Evolutionary conservation across 148 eudicot species (phyloP).

Genomic region (Chenopodium quinoa): DNA sequence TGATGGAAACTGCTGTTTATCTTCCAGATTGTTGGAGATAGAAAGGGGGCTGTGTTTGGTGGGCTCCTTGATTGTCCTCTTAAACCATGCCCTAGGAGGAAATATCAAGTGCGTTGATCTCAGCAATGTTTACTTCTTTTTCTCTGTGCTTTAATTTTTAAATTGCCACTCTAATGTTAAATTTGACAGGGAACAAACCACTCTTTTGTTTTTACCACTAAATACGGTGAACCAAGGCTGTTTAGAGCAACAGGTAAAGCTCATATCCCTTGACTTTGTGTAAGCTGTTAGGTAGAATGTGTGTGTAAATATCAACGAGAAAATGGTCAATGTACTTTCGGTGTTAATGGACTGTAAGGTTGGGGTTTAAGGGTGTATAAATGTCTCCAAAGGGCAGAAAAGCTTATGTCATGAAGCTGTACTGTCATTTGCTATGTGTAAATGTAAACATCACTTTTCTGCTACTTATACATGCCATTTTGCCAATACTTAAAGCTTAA

Average conservation of each 20-base stretch:
- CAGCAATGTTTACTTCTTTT: background rate
- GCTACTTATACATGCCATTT: background rate
- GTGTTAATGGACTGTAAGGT: background rate
- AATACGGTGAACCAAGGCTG: slow-evolving; percentile 84
- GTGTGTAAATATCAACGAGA: background rate
- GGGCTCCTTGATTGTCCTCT: slow-evolving; percentile 88
- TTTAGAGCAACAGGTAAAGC: slow-evolving; percentile 87
- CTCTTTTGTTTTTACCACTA: slow-evolving; percentile 82
- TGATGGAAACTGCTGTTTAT: slow-evolving; percentile 7
- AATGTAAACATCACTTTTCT: background rate
- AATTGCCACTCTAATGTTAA: slow-evolving; percentile 11
- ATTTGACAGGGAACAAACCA: slow-evolving; percentile 81
- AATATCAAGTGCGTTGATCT: slow-evolving; percentile 73
- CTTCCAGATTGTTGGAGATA: slow-evolving; percentile 80
- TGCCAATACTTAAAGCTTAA: background rate
- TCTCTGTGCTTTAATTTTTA: background rate
- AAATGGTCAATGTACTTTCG: background rate
- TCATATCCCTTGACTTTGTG: slow-evolving; percentile 6
- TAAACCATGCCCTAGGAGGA: slow-evolving; percentile 75
- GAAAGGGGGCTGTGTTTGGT: slow-evolving; percentile 87
- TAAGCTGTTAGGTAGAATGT: background rate
- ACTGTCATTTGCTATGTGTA: background rate
- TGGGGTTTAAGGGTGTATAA: background rate
- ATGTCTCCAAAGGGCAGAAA: no score
- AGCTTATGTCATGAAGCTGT: background rate